Evolutionary conservation across 306 rosid species (phyloP), one percentile per base, ranked within the genome.

Genomic region (Trifolium repens): DNA sequence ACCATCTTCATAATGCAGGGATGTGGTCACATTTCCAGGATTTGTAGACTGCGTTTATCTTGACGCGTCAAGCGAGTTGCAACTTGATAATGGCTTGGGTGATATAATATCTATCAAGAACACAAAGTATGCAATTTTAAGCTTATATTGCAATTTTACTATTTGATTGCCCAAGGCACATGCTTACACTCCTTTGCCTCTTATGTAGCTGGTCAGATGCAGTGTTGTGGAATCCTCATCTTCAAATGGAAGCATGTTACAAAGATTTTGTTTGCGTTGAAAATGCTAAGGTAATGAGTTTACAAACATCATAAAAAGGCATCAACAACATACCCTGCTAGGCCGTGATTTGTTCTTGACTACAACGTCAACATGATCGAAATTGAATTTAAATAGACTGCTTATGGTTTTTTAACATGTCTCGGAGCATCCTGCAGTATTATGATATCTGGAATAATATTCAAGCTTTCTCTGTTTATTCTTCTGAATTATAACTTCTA

Each of bases 191-290:
- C 69, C 35, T 73, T 70, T 70, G 39, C 50, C 52, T 75, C 77
- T 74, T 54, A 17, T 84, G 88, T 64, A 91, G 98, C 82, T 92
- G 98, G 98, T 84, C 92, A n/a, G 98, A 94, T 75, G 89, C 96
- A 37, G 98, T 94, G 66, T 50, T 94, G 81, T 94, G 98, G 98
- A 94, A 94, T 85, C 97, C 99, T 8, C 69, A 94, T 85, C 89
- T 89, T 83, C 83, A 79, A 69, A 90, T 92, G 97, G 97, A 94
- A 83, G 97, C 91, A 22, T 87, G 96, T 88, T 94, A 89, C 71
- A 94, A 79, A 85, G 96, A 94, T 84, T 94, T 94, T 76, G 96
- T 94, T 74, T 94, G 99, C 53, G 98, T 92, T 66, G 97, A 94
- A 87, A 94, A 94, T 85, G 99, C 99, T 0, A 79, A 94, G 97